Evolutionary conservation across 805 yeast genomes (phyloP), one percentile per base, ranked within the genome.

Genomic region (Lachancea mirantina): DNA sequence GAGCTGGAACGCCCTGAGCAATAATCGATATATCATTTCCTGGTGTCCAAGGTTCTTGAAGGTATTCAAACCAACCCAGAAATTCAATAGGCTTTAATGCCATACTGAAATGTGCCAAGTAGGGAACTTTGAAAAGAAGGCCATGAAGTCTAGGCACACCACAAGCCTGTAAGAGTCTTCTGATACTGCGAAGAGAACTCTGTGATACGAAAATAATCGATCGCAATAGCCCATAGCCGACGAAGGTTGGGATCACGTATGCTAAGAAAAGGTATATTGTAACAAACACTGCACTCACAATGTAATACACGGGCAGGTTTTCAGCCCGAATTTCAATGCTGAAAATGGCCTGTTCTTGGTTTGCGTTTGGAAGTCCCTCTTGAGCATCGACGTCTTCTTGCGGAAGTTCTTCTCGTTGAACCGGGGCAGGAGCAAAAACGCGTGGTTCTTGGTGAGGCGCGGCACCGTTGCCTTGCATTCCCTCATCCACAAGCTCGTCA

Each of bases 231-330:
- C 42, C 25, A 36, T 43, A 46, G 7, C 79, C 80, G 3, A 69
- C 27, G 26, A 65, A 44, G 5, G 71, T 66, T 8, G 81, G 79
- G 3, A 71, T 39, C 11, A 68, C 54, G 43, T 72, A 74, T 1
- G 70, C 56, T 9, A 62, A 26, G 19, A 66, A 54, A 23, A 72
- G 46, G 36, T 67, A 68, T 2, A 57, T 45, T 1, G 64, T 49
- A 2, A 57, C 38, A 15, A 55, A 34, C 1, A 46, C 42, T 18
- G 58, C 47, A 11, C 57, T 59, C 11, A 55, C 54, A 26, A 38
- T 20, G 22, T 42, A 50, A 32, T 55, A 55, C 6, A 47, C 39
- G 7, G 51, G 32, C 3, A 55, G 34, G 20, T 45, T 47, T 5
- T 30, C 25, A 21, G 50, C 35, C 19, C 43, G 49, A n/a, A 57